These are phyloP conservation scores for Bacterosira constricta DNA, from an alignment of 108 stramenopile genomes.

Conservation along the genomic window DNA sequence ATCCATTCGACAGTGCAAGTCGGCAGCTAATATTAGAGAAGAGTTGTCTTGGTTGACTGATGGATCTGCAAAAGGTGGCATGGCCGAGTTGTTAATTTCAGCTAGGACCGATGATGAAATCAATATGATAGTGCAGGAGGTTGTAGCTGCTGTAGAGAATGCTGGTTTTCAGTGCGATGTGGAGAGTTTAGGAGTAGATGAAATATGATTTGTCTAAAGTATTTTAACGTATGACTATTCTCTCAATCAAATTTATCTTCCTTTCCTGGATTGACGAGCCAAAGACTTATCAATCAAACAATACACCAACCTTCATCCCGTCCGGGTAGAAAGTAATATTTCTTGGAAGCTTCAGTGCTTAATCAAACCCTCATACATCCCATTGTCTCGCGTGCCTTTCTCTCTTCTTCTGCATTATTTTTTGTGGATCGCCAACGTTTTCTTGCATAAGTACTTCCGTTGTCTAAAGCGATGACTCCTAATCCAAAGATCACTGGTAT, in stretches of 20 bases:
- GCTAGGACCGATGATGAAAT: conserved; percentile 37
- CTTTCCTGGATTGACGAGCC: background rate
- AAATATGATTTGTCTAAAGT: background rate
- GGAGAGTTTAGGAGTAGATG: conserved; percentile 16
- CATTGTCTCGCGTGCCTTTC: too few relatives aligned
- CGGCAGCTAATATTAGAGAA: conserved; percentile 30
- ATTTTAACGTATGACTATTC: background rate
- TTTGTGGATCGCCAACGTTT: too few relatives aligned
- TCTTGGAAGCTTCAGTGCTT: too few relatives aligned
- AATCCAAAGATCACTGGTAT: too few relatives aligned
- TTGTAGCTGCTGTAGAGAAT: conserved; percentile 34
- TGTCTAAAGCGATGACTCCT: too few relatives aligned
- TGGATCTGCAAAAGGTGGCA: conserved; percentile 47
- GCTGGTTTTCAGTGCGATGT: conserved; percentile 47
- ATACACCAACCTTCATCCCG: too few relatives aligned
- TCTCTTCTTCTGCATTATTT: too few relatives aligned
- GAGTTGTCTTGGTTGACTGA: conserved; percentile 65
- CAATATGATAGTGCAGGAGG: conserved; percentile 17
- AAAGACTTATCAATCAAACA: too few relatives aligned
- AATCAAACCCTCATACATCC: too few relatives aligned
- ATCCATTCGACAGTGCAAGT: conserved; percentile 48
- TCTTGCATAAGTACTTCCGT: too few relatives aligned
- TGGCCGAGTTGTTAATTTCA: conserved; percentile 35
- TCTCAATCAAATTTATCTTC: background rate
- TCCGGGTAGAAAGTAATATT: too few relatives aligned